Evolutionary conservation across 805 yeast species (phyloP), one percentile per base, ranked within the genome.

Genomic region (Saturnispora kantuleensis): DNA sequence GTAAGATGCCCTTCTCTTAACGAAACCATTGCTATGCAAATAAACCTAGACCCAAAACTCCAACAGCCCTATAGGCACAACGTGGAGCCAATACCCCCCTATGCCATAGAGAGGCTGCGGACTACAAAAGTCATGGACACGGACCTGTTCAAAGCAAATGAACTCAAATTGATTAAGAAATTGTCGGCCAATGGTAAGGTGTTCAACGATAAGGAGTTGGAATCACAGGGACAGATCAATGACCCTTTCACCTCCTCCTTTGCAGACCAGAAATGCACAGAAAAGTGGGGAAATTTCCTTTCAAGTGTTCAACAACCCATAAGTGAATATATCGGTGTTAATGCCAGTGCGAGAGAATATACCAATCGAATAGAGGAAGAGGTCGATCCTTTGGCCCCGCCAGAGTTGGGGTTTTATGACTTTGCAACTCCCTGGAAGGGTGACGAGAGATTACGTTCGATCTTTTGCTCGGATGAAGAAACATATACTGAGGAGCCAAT

Each of bases 361-460:
- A 21, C 26, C 26, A 21, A 21, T 21, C 26, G 26, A 21, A 21
- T 21, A 21, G 26, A 21, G 26, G 26, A 21, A 21, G 26, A 21
- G 8, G 26, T 21, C 5, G 26, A 21, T 21, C 26, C 26, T 21
- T 21, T 21, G 26, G 26, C 26, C 5, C 8, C 26, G 8, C 26
- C 26, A 5, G 26, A 21, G 26, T 21, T 21, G 26, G 26, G 26
- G 26, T 21, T 21, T 26, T 58, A 61, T 44, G 45, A 54, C 8
- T 49, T 78, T 42, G 67, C 71, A 36, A 71, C 73, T 1, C 64
- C 70, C 16, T 84, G 93, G 93, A 79, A 80, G 31, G 94, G 94
- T 34, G 85, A 73, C 46, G 74, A 74, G 45, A 62, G 88, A 47
- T 65, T 84, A 49, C 71, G 73, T 45, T 13, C 21, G 8, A 35